Evolutionary conservation across 139 green algal genomes (phyloP).

Genomic region (Volvox africanus): DNA sequence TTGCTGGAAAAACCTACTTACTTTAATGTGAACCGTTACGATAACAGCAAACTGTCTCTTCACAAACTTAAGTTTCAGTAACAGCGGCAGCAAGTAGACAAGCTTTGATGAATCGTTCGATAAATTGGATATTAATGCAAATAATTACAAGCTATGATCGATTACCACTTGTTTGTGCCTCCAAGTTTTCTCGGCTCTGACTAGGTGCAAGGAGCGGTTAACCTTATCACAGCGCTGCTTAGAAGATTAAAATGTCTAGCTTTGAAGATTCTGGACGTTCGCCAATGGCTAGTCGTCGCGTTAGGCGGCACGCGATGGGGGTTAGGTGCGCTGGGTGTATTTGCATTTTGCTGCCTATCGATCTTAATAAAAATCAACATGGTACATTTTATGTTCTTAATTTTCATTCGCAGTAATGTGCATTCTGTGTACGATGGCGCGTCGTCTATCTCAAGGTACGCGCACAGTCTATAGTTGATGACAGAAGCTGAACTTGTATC

Average conservation of each 20-base stretch:
- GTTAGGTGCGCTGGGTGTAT: constrained; percentile 2
- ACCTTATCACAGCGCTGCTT: neutral
- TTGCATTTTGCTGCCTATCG: neutral
- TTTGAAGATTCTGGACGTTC: neutral
- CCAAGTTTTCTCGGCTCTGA: constrained; percentile 16
- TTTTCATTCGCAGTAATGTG: neutral
- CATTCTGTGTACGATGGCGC: neutral
- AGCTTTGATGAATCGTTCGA: too few relatives aligned
- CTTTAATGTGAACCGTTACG: too few relatives aligned
- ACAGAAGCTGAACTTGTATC: too few relatives aligned
- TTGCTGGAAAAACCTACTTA: too few relatives aligned
- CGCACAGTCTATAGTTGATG: neutral
- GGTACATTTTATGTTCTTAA: neutral
- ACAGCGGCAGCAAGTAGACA: too few relatives aligned
- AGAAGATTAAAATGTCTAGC: neutral
- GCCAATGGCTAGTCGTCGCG: constrained; percentile 22
- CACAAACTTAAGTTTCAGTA: too few relatives aligned
- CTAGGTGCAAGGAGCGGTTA: neutral
- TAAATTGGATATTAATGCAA: neutral
- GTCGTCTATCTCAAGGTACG: constrained; percentile 4
- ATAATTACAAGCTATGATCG: neutral
- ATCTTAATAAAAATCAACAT: neutral
- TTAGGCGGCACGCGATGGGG: constrained; percentile 29
- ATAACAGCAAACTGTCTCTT: too few relatives aligned
- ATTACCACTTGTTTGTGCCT: neutral